phyloP scores from a whole-genome alignment of 2,329 filamentous ascomycete species.

The Rachicladosporium sp. region DNA sequence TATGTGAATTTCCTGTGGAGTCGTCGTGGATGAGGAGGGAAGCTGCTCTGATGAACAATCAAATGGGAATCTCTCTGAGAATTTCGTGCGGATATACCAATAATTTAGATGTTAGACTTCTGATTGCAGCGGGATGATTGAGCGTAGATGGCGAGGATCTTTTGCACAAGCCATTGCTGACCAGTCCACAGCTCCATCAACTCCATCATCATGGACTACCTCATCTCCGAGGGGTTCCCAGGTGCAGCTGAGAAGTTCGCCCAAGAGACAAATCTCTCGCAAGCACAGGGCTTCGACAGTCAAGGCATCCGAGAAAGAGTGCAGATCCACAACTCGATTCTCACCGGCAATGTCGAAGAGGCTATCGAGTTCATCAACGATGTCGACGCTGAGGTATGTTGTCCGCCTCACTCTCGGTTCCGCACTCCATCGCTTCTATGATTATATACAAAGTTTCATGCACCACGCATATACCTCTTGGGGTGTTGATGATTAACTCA shows the following conservation, averaged over 20 bases:
- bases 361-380: slow-evolving; percentile 85
- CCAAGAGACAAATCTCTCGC: slow-evolving; percentile 75
- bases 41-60: slow-evolving; percentile 61
- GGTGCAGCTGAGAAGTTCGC: slow-evolving; percentile 88
- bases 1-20: slow-evolving; percentile 15
- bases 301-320: slow-evolving; percentile 64
- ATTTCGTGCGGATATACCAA: slow-evolving; percentile 79
- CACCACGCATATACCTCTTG: slow-evolving; percentile 95
- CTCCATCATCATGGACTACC: slow-evolving; percentile 86
- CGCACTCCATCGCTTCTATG: slow-evolving; percentile 47
- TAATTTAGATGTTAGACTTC: slow-evolving; percentile 31
- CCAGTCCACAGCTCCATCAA: slow-evolving; percentile 68
- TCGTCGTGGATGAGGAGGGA: too few species aligned
- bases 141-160: too few species aligned
- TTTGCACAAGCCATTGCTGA: slow-evolving; percentile 9
- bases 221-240: slow-evolving; percentile 90
- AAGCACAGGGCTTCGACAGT: slow-evolving; percentile 53
- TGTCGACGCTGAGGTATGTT: slow-evolving; percentile 74
- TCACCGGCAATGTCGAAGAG: slow-evolving; percentile 69
- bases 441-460: slow-evolving; percentile 93
- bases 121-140: neutral
- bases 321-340: slow-evolving; percentile 72
- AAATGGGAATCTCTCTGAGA: slow-evolving; percentile 99
- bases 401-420: slow-evolving; percentile 2
- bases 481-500: slow-evolving; percentile 78